Evolutionary conservation across 2,329 filamentous ascomycete species (phyloP).

Genomic region (Anthostomella pinea): DNA sequence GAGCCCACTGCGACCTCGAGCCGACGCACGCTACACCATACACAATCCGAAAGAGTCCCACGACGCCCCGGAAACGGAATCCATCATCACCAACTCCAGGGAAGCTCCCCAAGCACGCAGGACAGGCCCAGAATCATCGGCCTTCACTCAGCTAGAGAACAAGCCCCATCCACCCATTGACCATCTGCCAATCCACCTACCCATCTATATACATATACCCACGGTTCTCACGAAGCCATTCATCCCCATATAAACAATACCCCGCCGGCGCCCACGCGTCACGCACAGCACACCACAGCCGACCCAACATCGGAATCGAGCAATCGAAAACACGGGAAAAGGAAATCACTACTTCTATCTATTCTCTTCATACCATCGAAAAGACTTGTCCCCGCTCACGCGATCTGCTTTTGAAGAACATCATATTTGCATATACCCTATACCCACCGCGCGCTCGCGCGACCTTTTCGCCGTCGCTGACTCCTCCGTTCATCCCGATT

Average conservation of each 20-base stretch:
- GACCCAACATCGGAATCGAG: constrained; percentile 16
- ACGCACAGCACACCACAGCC: constrained; percentile 14
- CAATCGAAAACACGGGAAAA: constrained; percentile 14
- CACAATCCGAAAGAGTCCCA: constrained; percentile 16
- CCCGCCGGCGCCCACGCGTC: constrained; percentile 16
- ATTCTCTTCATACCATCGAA: constrained; percentile 11
- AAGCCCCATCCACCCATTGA: constrained; percentile 4
- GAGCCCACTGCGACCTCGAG: too few relatives aligned
- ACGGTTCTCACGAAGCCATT: constrained; percentile 19
- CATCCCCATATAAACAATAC: constrained; percentile 13
- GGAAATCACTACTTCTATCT: constrained; percentile 11
- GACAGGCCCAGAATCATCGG: not conserved
- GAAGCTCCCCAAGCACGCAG: too few relatives aligned
- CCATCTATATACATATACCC: constrained; percentile 6
- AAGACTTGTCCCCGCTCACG: constrained; percentile 32
- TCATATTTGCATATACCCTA: constrained; percentile 1
- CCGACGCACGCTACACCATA: constrained; percentile 7
- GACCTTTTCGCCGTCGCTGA: not conserved
- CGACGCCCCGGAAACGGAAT: constrained; percentile 9
- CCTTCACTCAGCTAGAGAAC: not conserved
- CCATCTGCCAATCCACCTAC: not conserved
- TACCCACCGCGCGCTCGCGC: not conserved
- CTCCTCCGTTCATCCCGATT: too few relatives aligned
- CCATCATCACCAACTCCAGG: too few relatives aligned
- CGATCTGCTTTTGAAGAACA: constrained; percentile 20